These are phyloP conservation scores for Magnaporthales sp. DNA, from an alignment of 2,329 filamentous ascomycete species.

Conservation along the genomic window DNA sequence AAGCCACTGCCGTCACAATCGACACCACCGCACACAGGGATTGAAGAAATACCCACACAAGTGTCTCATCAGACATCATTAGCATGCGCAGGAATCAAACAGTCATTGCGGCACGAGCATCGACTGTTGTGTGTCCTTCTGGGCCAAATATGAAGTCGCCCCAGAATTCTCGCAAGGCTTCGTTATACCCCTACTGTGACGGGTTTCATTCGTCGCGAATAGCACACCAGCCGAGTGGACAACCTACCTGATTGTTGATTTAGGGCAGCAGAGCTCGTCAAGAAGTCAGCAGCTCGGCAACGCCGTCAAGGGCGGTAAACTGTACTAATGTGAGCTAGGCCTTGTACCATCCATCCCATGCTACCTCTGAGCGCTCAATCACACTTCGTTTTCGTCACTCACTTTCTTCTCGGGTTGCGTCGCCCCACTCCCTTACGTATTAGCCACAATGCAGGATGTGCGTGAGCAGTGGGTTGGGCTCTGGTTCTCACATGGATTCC, in stretches of 20 bases:
- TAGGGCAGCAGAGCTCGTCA: not conserved
- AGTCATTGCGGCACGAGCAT: not conserved
- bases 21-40: not conserved
- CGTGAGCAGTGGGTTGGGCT: not conserved
- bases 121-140: not conserved
- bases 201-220: not conserved
- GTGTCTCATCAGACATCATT: not conserved
- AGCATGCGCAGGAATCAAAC: not conserved
- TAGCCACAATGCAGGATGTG: not conserved
- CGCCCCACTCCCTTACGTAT: not conserved
- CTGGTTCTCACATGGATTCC: not conserved
- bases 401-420: not conserved
- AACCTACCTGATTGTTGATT: not conserved
- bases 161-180: too few relatives aligned
- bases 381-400: not conserved
- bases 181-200: not conserved
- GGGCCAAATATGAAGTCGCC: not conserved
- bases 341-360: not conserved
- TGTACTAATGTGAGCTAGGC: not conserved
- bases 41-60: not conserved
- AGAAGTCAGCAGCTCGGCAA: not conserved
- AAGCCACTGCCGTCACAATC: not conserved
- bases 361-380: not conserved
- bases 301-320: not conserved
- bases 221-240: not conserved